Evolutionary conservation across 768 basidiomycete species (phyloP), one percentile per base, ranked within the genome.

Genomic region (Erythrobasidium yunnanense): DNA sequence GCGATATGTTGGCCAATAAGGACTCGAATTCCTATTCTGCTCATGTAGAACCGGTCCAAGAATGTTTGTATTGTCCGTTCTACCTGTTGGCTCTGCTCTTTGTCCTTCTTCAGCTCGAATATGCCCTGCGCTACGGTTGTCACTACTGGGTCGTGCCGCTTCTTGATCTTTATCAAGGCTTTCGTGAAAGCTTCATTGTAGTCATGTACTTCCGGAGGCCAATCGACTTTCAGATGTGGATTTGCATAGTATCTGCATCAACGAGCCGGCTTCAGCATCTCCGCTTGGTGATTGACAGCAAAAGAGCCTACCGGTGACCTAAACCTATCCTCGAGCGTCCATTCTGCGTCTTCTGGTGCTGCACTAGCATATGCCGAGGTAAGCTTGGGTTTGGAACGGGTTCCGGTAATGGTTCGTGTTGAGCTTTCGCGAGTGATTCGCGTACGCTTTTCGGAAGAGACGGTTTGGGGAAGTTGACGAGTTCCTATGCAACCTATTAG

Each of bases 1-100:
- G 93, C 92, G 66, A 99, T 87, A 73, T 99, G 74, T 35, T 73
- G 73, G 51, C 71, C 95, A 58, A 97, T 95, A 68, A 99, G 78
- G 74, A 97, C 96, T 0, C 95, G 87, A 70, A 99, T 97, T 65
- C 89, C 90, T 51, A 91, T 93, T 27, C 95, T 85, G 29, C 84
- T 87, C 83, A 99, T 84, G 76, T 99, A 97, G 77, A 97, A 99
- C 42, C 95, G 81, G 76, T 97, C 95, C 70, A 99, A 78, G 88
- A 92, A 97, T 25, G 85, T 84, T 76, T 96, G 93, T 55, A 99
- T 87, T 71, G 91, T 89, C 35, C 85, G 79, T 17, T 87, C 87
- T 53, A 90, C 89, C 53, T 83, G 74, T 4, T 73, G 75, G 22
- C 46, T 63, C 4, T 25, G 25, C 18, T n/a, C 27, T 29, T 63